phyloP scores from a whole-genome alignment of 2,329 filamentous ascomycete species.

The Cladosporium sphaerospermum region DNA sequence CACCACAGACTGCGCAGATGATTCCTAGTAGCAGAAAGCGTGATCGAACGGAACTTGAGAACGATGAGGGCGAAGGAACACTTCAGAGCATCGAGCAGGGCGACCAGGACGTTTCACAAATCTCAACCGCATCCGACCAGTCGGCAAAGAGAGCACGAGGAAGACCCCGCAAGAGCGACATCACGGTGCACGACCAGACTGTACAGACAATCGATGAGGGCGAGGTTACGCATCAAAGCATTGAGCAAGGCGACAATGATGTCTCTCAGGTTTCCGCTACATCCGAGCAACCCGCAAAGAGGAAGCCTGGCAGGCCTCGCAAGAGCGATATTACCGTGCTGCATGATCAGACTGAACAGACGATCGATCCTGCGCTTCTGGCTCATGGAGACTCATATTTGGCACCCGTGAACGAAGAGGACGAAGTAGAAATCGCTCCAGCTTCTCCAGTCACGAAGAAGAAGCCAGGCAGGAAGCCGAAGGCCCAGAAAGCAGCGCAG shows the following conservation, averaged over 20 bases:
- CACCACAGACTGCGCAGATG: not conserved
- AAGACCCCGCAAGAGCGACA: not conserved
- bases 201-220: not conserved
- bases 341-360: slow-evolving; percentile 11
- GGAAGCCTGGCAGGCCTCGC: not conserved
- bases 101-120: slow-evolving; percentile 1
- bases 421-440: not conserved
- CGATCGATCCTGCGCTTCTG: slow-evolving; percentile 16
- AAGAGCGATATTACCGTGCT: slow-evolving; percentile 13
- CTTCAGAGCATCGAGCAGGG: slow-evolving; percentile 8
- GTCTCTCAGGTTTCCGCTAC: not conserved
- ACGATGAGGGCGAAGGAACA: not conserved
- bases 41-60: not conserved
- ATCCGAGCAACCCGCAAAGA: not conserved
- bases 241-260: slow-evolving; percentile 7
- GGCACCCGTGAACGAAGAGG: slow-evolving; percentile 1
- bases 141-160: not conserved
- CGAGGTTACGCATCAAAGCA: not conserved
- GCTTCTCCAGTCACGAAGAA: slow-evolving; percentile 1
- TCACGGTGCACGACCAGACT: slow-evolving; percentile 10
- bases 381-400: slow-evolving; percentile 15
- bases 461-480: slow-evolving; percentile 3
- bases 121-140: not conserved
- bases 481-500: slow-evolving; percentile 11
- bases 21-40: slow-evolving; percentile 7